These are phyloP conservation scores for Hypoxylon sp. DNA, from an alignment of 2,329 filamentous ascomycete genomes.

Conservation along the genomic window DNA sequence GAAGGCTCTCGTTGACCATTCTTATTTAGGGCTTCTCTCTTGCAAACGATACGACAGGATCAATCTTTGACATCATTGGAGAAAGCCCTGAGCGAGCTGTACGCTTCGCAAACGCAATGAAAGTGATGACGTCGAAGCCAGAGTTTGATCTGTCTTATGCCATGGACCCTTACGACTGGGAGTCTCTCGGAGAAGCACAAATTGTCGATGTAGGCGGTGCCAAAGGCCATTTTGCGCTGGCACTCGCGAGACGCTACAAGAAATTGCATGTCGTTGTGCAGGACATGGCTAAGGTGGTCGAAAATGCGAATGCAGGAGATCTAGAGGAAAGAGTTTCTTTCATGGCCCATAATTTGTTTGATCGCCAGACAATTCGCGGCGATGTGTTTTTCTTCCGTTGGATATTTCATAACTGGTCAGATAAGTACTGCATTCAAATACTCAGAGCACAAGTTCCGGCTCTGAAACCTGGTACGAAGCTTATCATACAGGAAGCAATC, in stretches of 20 bases:
- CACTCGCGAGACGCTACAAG: neutral
- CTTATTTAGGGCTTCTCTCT: neutral
- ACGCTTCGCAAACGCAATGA: neutral
- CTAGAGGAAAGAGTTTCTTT: neutral
- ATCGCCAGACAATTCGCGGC: conserved; percentile 31
- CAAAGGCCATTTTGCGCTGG: neutral
- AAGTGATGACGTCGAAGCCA: neutral
- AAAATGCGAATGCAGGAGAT: neutral
- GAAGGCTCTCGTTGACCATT: neutral
- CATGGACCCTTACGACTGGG: neutral
- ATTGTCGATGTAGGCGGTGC: neutral
- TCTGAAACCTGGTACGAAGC: neutral
- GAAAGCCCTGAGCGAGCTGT: neutral
- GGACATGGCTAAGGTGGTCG: neutral
- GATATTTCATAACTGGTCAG: conserved; percentile 1
- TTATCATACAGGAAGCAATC: neutral
- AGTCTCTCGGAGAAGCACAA: neutral
- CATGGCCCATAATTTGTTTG: conserved; percentile 29
- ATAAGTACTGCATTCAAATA: neutral
- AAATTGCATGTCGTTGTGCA: neutral
- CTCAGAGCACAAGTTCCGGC: neutral
- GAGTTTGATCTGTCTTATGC: neutral
- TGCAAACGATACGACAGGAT: neutral
- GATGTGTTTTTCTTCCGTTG: conserved; percentile 40
- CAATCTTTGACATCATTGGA: neutral